phyloP scores from a whole-genome alignment of 257 asterid species.

The Agastache rugosa region DNA sequence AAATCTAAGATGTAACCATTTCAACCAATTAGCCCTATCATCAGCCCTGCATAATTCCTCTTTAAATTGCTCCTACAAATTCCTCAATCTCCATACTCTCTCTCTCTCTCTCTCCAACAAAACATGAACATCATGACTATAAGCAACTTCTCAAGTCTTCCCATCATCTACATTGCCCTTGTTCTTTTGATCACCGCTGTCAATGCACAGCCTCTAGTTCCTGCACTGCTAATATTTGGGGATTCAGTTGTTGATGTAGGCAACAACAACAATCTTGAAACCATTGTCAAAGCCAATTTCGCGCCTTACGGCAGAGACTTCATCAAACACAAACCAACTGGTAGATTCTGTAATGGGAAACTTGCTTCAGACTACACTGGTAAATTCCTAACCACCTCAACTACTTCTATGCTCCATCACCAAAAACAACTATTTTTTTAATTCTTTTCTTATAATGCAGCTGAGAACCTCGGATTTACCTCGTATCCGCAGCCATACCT shows the following conservation, averaged over 20 bases:
- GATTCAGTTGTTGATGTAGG: slow-evolving; percentile 82
- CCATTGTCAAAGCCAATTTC: slow-evolving; percentile 77
- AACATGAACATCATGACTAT: neutral
- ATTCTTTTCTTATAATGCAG: slow-evolving; percentile 44
- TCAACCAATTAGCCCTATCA: slow-evolving; percentile 46
- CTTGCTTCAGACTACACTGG: slow-evolving; percentile 89
- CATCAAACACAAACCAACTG: slow-evolving; percentile 62
- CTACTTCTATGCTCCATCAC: neutral
- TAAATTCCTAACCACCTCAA: slow-evolving; percentile 33
- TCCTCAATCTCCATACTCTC: neutral
- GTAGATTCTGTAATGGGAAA: slow-evolving; percentile 88
- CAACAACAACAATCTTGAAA: slow-evolving; percentile 76
- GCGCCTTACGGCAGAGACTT: slow-evolving; percentile 88
- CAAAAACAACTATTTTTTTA: neutral
- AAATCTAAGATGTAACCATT: slow-evolving; percentile 46
- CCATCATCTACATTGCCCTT: slow-evolving; percentile 28
- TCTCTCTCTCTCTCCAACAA: neutral
- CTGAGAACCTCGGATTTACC: slow-evolving; percentile 83
- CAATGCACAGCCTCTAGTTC: slow-evolving; percentile 66
- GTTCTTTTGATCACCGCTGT: slow-evolving; percentile 20
- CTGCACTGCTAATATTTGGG: slow-evolving; percentile 75
- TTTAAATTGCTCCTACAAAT: slow-evolving; percentile 38
- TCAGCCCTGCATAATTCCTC: neutral
- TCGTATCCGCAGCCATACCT: slow-evolving; percentile 78
- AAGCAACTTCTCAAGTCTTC: slow-evolving; percentile 23